Conservation (phyloP, 441 rosid genomes). For the Metrosideros polymorpha region DNA sequence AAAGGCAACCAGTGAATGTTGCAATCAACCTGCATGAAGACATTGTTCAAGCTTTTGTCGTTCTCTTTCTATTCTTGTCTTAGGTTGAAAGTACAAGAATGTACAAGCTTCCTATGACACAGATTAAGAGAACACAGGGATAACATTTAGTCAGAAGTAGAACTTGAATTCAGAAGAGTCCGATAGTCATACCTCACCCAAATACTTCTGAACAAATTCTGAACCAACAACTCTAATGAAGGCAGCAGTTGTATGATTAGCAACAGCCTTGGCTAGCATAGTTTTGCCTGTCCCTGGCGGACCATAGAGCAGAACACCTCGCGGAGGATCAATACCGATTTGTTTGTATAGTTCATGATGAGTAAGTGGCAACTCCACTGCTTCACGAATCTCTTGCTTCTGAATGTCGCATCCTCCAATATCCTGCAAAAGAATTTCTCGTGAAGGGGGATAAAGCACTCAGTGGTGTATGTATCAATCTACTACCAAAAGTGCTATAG, state of each 20-base stretch:
- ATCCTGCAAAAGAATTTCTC: constrained; percentile 35
- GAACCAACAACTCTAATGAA: constrained; percentile 99
- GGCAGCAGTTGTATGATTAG: constrained; percentile 96
- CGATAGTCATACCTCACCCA: constrained; percentile 73
- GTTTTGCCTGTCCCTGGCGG: constrained; percentile 99
- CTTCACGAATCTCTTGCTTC: constrained; percentile 98
- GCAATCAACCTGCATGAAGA: neutral
- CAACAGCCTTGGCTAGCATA: constrained; percentile 99
- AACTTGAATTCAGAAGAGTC: neutral
- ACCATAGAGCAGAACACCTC: constrained; percentile 95
- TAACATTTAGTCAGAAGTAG: neutral
- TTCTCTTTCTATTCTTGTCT: neutral
- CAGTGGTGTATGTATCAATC: neutral
- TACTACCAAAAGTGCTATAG: neutral
- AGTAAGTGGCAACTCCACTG: constrained; percentile 94
- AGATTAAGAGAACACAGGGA: neutral
- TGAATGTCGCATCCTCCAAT: constrained; percentile 99
- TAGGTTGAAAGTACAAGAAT: neutral
- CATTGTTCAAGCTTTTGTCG: neutral
- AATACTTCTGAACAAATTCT: constrained; percentile 96
- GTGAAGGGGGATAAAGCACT: neutral
- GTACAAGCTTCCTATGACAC: neutral
- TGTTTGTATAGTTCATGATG: constrained; percentile 96
- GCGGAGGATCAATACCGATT: constrained; percentile 98
- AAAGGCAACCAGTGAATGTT: neutral